Conservation (phyloP, 495 filamentous ascomycete genomes). For the Neurospora hispaniola region DNA sequence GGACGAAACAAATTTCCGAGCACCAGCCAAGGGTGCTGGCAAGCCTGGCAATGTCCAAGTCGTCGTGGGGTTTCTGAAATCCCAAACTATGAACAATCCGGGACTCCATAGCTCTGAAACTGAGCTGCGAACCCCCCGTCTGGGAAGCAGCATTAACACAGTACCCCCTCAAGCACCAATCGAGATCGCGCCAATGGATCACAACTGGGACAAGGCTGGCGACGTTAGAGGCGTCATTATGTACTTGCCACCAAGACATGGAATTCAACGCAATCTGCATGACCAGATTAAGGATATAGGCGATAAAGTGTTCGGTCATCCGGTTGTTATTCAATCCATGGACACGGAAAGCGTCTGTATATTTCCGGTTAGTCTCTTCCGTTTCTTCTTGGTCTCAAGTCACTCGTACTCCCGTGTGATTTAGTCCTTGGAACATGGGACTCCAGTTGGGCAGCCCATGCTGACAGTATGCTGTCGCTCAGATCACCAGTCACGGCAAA, state of each 20-base stretch:
- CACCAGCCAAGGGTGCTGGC: neutral
- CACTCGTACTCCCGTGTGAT: too few relatives aligned
- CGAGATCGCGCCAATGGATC: neutral
- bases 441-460: too few relatives aligned
- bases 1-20: neutral
- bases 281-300: too few relatives aligned
- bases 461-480: too few relatives aligned
- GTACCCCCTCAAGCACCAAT: neutral
- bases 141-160: neutral
- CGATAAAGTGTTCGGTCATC: neutral
- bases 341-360: too few relatives aligned
- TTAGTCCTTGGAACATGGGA: too few relatives aligned
- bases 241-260: neutral
- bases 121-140: neutral
- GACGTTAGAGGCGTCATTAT: neutral
- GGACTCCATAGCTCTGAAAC: neutral
- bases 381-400: too few relatives aligned
- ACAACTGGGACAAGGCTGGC: neutral
- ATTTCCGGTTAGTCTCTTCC: too few relatives aligned
- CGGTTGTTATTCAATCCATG: neutral
- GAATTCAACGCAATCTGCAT: too few relatives aligned
- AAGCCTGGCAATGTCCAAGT: neutral
- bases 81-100: accelerated
- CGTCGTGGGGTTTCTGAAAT: neutral
- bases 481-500: too few relatives aligned